phyloP scores from a whole-genome alignment of 2,329 filamentous ascomycete species.

The Aspergillus bombycis region DNA sequence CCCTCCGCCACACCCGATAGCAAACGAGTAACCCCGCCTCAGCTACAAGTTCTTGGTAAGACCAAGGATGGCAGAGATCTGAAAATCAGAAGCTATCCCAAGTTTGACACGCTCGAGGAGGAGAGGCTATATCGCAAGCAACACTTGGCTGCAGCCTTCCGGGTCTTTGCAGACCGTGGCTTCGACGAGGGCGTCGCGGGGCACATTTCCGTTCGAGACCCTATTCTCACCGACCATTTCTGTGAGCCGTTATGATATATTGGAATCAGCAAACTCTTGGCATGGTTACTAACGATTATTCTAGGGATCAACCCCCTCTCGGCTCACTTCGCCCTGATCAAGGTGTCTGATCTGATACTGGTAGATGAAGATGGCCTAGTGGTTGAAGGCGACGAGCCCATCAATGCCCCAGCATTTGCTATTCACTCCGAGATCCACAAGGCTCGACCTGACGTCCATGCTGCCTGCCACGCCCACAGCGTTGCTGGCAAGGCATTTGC shows the following conservation, averaged over 20 bases:
- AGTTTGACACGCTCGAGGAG: neutral
- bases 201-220: constrained; percentile 50
- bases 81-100: neutral
- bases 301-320: neutral
- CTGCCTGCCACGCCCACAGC: constrained; percentile 50
- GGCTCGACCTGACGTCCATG: constrained; percentile 60
- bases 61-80: neutral
- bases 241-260: constrained; percentile 40
- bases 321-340: constrained; percentile 17
- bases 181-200: constrained; percentile 33
- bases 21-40: neutral
- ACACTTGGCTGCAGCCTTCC: constrained; percentile 49
- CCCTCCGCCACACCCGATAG: no score
- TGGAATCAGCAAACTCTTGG: neutral
- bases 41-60: neutral
- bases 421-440: constrained; percentile 51
- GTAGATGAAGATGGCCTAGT: constrained; percentile 49
- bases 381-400: constrained; percentile 41
- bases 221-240: constrained; percentile 35
- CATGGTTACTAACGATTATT: neutral
- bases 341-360: constrained; percentile 47
- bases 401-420: constrained; percentile 52
- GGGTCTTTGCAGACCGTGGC: constrained; percentile 21
- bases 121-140: constrained; percentile 18
- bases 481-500: constrained; percentile 51